These are phyloP conservation scores for Cladosporium sp. DNA, from an alignment of 2,329 filamentous ascomycete species.

Conservation along the genomic window DNA sequence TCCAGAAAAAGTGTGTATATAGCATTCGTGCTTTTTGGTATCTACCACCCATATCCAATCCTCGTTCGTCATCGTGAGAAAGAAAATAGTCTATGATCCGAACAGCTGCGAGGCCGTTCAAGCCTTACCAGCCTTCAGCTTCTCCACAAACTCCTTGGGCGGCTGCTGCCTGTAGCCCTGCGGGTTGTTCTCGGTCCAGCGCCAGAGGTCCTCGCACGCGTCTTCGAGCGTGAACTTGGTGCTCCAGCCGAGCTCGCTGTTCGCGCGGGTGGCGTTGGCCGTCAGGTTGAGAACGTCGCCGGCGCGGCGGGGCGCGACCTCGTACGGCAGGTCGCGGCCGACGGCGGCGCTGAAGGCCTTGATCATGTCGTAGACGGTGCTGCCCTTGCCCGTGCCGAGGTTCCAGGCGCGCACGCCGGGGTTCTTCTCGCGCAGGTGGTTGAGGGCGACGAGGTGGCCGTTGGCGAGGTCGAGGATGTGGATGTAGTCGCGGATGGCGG, in stretches of 20 bases:
- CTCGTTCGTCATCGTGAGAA: too few species aligned
- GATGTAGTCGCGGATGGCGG: constrained; percentile 96
- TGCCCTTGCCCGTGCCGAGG: constrained; percentile 86
- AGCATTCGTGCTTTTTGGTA: too few species aligned
- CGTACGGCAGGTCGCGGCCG: constrained; percentile 77
- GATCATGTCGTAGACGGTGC: constrained; percentile 96
- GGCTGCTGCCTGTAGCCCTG: constrained; percentile 88
- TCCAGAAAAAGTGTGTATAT: too few species aligned
- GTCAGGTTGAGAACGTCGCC: constrained; percentile 95
- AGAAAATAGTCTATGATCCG: too few species aligned
- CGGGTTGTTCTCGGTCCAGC: constrained; percentile 95
- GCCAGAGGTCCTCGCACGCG: constrained; percentile 90
- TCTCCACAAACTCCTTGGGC: constrained; percentile 71
- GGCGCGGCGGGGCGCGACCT: constrained; percentile 72
- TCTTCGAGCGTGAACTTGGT: constrained; percentile 85
- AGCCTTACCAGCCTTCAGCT: constrained; percentile 28
- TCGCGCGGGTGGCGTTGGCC: constrained; percentile 80
- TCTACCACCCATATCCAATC: too few species aligned
- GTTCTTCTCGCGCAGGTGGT: constrained; percentile 75
- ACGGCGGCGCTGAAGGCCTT: constrained; percentile 86
- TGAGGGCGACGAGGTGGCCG: constrained; percentile 82
- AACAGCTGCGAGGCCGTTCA: not conserved
- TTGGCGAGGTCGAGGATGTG: constrained; percentile 85
- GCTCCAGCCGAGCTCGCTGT: constrained; percentile 86
- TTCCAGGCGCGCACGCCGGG: constrained; percentile 96